Base-by-base conservation (phyloP, 352 stramenopile genomes). In the Pythium periplocum region DNA sequence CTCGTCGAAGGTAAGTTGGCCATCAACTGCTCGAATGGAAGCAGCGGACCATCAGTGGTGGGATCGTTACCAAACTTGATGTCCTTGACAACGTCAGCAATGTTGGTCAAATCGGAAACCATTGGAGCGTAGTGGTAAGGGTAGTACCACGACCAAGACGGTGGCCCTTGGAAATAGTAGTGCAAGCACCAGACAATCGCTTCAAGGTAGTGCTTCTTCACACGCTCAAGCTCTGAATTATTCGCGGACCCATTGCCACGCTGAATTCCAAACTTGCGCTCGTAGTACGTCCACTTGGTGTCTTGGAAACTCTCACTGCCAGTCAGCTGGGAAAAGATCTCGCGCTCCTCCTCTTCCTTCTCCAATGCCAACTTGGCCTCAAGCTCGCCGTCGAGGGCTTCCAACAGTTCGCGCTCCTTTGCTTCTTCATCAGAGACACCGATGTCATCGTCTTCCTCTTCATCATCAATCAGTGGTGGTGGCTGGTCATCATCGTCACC, bases 61-160 rank as follows among this genome's bases (percentile, higher is more conserved):
- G 64, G 61, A 34, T 93, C 86, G 45, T 90, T 61, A 32, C 96
- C 78, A 66, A 98, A 98, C 10, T 63, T 83, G 69, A 97, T 74
- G 33, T 70, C 61, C 11, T 60, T 54, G 7, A 80, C 64, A 5
- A 91, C 59, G 0, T 75, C 64, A 41, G 83, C 68, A 33, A 98
- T 86, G 57, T 98, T 86, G 0, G 87, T 96, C 40, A 99, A 78
- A 75, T 99, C 97, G 1, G 93, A 99, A 11, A 98, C 84, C 84
- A 99, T 99, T 2, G 97, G 97, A 6, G 96, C 94, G 65, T 99
- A 99, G 71, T 99, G 97, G 66, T 98, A 99, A 3, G 97, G 97
- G 65, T 98, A 99, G 64, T 97, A 99, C 97, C 97, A 99, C 32
- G 90, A 93, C 97, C 97, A 99, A 4, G 89, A 98, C 47, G 86